Percentiles rank a stretch among this genome's conserved stretches.
Conservation (phyloP, 306 rosid species). For the Quercus mongolica region DNA sequence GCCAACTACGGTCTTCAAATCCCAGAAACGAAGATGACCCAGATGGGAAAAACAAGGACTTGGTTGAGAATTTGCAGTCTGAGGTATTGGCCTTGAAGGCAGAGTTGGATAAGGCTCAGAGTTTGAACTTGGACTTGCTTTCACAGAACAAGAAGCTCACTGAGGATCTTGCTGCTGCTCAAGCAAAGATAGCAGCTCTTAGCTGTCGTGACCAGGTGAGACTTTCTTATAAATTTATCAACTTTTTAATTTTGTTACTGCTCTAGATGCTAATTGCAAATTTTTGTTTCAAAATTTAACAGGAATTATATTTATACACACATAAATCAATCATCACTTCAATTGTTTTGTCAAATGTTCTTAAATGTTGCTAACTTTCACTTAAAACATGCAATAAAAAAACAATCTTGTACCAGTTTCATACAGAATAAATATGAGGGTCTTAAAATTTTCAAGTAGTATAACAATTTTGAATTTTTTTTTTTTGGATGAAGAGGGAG, state of each 20-base stretch:
- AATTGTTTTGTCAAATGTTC: slow-evolving; percentile 14
- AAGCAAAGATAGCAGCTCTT: slow-evolving; percentile 46
- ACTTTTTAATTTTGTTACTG: not conserved
- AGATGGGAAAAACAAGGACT: slow-evolving; percentile 42
- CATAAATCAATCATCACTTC: slow-evolving; percentile 7
- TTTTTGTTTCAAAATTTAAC: not conserved
- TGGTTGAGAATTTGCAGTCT: slow-evolving; percentile 56
- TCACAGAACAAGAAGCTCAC: slow-evolving; percentile 53
- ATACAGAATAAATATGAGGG: not conserved
- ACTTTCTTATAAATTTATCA: not conserved
- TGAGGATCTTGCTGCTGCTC: slow-evolving; percentile 62
- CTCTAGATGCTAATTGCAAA: slow-evolving; percentile 2
- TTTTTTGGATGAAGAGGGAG: slow-evolving; percentile 42
- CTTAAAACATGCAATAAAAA: not conserved
- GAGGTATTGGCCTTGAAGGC: slow-evolving; percentile 58
- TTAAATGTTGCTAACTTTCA: not conserved
- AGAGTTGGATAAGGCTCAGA: slow-evolving; percentile 58
- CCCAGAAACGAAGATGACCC: slow-evolving; percentile 36
- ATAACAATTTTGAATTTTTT: too few relatives aligned
- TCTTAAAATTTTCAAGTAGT: not conserved
- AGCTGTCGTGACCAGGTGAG: slow-evolving; percentile 48
- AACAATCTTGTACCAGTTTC: not conserved
- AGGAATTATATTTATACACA: not conserved
- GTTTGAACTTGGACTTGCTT: slow-evolving; percentile 56
- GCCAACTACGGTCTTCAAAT: slow-evolving; percentile 36